Conservation (phyloP, 768 basidiomycete genomes). For the Ramaria sp. region DNA sequence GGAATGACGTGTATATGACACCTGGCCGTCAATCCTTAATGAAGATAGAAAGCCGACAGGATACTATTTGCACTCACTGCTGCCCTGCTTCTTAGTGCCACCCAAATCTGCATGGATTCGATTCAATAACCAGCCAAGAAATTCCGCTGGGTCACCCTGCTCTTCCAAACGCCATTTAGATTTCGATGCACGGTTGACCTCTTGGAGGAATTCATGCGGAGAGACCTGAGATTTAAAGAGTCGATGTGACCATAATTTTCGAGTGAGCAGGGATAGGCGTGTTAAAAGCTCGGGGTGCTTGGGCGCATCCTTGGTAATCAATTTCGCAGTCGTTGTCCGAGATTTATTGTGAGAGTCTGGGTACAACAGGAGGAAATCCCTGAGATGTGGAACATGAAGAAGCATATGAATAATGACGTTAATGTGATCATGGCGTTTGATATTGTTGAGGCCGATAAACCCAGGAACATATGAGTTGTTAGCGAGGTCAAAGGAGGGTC, state of each 20-base stretch:
- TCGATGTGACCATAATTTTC: slow-evolving; percentile 93
- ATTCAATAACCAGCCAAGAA: slow-evolving; percentile 92
- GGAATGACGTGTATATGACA: slow-evolving; percentile 87
- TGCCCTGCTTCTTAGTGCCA: slow-evolving; percentile 85
- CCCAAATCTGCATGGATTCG: slow-evolving; percentile 86
- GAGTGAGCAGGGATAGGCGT: slow-evolving; percentile 77
- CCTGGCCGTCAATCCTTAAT: slow-evolving; percentile 33
- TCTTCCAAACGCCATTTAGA: slow-evolving; percentile 90
- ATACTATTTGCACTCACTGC: slow-evolving; percentile 47
- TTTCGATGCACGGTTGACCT: slow-evolving; percentile 79
- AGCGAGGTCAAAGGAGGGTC: slow-evolving; percentile 77
- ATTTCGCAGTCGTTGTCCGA: background rate
- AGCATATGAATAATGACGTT: slow-evolving; percentile 94
- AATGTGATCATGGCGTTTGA: slow-evolving; percentile 95
- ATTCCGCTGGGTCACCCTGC: slow-evolving; percentile 95
- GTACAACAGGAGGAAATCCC: slow-evolving; percentile 69
- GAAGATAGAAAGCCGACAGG: slow-evolving; percentile 14
- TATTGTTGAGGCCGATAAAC: slow-evolving; percentile 94
- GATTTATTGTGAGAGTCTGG: slow-evolving; percentile 15
- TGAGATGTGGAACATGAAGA: slow-evolving; percentile 81
- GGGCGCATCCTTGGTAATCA: slow-evolving; percentile 38
- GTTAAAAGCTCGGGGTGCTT: slow-evolving; percentile 82
- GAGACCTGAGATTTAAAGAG: slow-evolving; percentile 97
- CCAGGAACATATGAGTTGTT: slow-evolving; percentile 82
- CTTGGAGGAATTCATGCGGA: slow-evolving; percentile 98